Conservation (phyloP, 345 rosid genomes). For the Lepidium africanum region DNA sequence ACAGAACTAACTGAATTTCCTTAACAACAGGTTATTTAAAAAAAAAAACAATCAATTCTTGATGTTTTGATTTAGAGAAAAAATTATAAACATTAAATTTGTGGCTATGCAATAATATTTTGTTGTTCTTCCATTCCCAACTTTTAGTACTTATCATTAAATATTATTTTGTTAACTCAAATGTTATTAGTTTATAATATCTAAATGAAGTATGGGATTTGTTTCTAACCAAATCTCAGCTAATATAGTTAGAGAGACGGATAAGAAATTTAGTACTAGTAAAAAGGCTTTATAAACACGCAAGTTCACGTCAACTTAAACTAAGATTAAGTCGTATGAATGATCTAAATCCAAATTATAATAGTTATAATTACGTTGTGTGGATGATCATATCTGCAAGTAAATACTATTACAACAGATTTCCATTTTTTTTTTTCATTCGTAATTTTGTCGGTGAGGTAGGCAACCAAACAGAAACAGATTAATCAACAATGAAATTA, state of each 20-base stretch:
- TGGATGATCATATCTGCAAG: background rate
- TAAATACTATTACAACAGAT: background rate
- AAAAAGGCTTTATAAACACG: conserved; percentile 12
- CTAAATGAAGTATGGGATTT: too few species aligned
- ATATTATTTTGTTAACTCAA: background rate
- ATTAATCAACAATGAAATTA: background rate
- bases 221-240: conserved; percentile 25
- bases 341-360: background rate
- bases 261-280: background rate
- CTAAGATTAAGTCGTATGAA: background rate
- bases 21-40: too few species aligned
- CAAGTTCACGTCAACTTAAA: conserved; percentile 5
- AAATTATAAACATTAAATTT: too few species aligned
- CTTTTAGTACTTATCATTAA: background rate
- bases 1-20: background rate
- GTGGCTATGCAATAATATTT: background rate
- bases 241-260: conserved; percentile 19
- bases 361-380: background rate
- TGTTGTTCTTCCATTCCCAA: background rate
- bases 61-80: too few species aligned
- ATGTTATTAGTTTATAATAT: background rate
- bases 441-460: background rate
- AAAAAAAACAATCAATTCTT: too few species aligned
- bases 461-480: conserved; percentile 15
- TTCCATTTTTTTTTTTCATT: background rate